phyloP scores from a whole-genome alignment of 225 moss, liverwort and hornwort genomes.

The Physcomitrium patens region DNA sequence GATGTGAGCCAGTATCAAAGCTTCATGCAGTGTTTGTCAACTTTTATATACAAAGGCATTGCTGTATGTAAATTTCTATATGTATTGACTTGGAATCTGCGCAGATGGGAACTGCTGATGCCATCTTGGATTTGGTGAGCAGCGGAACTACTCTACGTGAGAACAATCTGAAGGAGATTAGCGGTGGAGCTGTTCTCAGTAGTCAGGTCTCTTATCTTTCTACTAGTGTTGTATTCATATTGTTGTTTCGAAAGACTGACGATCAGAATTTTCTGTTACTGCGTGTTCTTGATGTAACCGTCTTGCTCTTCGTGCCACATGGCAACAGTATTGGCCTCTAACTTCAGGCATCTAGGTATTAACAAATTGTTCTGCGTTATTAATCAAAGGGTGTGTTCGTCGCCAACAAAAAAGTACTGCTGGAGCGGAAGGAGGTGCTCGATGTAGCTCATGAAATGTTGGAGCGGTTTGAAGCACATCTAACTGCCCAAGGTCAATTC shows the following conservation, averaged over 20 bases:
- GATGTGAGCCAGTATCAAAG: neutral
- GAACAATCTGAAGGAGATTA: constrained; percentile 91
- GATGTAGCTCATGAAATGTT: constrained; percentile 87
- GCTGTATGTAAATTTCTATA: neutral
- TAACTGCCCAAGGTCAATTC: constrained; percentile 88
- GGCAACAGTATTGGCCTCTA: constrained; percentile 11
- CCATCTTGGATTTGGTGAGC: constrained; percentile 96
- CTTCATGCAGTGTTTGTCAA: constrained; percentile 11
- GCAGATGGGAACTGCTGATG: constrained; percentile 99
- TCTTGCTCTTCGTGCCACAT: neutral
- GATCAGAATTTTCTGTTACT: neutral
- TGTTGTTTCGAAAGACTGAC: neutral
- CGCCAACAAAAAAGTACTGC: constrained; percentile 80
- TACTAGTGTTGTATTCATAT: neutral
- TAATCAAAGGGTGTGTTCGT: constrained; percentile 81
- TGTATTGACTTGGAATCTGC: constrained; percentile 26
- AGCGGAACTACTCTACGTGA: constrained; percentile 97
- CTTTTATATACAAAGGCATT: constrained; percentile 2
- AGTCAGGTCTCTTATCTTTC: constrained; percentile 64
- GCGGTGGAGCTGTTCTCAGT: constrained; percentile 75
- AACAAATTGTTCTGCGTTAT: constrained; percentile 11
- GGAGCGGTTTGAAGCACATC: constrained; percentile 97
- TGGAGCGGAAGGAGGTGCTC: constrained; percentile 74
- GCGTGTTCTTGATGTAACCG: neutral
- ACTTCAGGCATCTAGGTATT: constrained; percentile 2